Conservation (phyloP, 2,329 filamentous ascomycete genomes). For the Coniochaeta sp. region DNA sequence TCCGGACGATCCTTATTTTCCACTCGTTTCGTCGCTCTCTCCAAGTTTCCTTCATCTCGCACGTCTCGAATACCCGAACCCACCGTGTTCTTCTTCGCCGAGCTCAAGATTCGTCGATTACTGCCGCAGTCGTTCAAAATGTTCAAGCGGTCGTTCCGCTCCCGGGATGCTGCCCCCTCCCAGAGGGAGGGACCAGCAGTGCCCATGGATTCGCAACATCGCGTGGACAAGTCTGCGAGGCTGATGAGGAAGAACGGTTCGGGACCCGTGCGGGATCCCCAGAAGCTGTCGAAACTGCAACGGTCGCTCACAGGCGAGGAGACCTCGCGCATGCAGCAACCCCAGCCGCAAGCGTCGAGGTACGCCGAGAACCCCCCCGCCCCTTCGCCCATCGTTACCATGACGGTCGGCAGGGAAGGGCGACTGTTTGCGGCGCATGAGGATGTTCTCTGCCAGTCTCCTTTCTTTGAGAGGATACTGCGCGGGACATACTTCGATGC, state of each 20-base stretch:
- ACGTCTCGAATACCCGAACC: conserved; percentile 18
- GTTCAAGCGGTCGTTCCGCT: conserved; percentile 89
- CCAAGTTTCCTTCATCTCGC: conserved; percentile 16
- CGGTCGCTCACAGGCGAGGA: conserved; percentile 57
- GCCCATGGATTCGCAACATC: conserved; percentile 33
- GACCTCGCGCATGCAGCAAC: conserved; percentile 27
- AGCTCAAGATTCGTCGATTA: conserved; percentile 10
- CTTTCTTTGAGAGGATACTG: conserved; percentile 71
- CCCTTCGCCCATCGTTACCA: conserved; percentile 72
- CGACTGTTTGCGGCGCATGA: conserved; percentile 93
- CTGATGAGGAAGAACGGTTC: conserved; percentile 56
- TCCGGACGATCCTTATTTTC: conserved; percentile 18
- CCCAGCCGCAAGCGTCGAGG: conserved; percentile 24
- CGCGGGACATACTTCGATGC: conserved; percentile 65
- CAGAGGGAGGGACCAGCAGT: conserved; percentile 17
- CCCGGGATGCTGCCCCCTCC: conserved; percentile 49
- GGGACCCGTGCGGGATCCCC: conserved; percentile 55
- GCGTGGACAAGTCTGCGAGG: conserved; percentile 82
- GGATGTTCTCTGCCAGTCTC: conserved; percentile 79
- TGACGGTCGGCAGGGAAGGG: conserved; percentile 76
- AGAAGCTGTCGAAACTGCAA: conserved; percentile 79
- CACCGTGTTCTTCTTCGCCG: conserved; percentile 7
- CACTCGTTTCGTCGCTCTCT: conserved; percentile 50
- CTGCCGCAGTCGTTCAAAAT: conserved; percentile 48
- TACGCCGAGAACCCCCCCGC: conserved; percentile 17